phyloP scores from a whole-genome alignment of 306 rosid genomes.

The Ochetophila trinervis region DNA sequence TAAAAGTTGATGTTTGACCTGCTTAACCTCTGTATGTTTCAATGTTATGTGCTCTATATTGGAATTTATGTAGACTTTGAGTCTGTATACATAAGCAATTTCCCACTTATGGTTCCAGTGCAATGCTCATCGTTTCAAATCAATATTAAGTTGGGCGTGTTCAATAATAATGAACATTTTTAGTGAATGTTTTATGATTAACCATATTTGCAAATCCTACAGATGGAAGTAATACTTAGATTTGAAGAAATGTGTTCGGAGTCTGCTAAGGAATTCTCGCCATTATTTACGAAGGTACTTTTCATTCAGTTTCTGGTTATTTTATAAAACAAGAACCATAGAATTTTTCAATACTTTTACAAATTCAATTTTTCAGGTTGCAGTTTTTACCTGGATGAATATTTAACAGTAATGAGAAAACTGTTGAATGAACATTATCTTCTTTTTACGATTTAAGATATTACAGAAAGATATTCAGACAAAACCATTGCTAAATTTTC shows the following conservation, averaged over 20 bases:
- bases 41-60: no score
- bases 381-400: not conserved
- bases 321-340: not conserved
- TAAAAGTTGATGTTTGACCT: not conserved
- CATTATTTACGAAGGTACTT: slow-evolving; percentile 66
- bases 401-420: not conserved
- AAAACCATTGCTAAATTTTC: not conserved
- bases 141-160: not conserved
- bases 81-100: no score
- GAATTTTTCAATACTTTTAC: not conserved
- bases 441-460: not conserved
- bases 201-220: slow-evolving; percentile 15
- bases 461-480: not conserved
- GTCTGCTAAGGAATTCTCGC: slow-evolving; percentile 73
- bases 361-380: not conserved
- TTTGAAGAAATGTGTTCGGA: slow-evolving; percentile 93
- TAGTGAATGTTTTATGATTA: slow-evolving; percentile 6
- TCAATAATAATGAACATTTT: slow-evolving; percentile 3
- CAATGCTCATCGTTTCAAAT: no score
- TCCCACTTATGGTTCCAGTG: no score
- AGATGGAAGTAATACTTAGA: slow-evolving; percentile 90
- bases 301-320: not conserved
- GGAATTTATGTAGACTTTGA: no score
- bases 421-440: not conserved
- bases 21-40: no score